Evolutionary conservation across 148 eudicot genomes (phyloP).

Genomic region (Spergularia marina): DNA sequence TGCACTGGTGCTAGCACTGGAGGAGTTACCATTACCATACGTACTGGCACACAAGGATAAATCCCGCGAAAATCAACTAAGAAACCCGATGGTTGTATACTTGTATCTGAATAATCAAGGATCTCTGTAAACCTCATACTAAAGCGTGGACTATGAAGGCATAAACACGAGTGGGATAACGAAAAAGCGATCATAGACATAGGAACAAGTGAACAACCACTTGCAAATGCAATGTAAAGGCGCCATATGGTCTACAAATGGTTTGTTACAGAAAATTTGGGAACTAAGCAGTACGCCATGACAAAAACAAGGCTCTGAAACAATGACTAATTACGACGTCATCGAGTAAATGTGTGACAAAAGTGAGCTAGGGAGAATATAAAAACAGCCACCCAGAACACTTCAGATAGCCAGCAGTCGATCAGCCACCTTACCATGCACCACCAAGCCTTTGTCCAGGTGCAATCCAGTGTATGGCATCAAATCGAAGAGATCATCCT

Average conservation of each 20-base stretch:
- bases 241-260: neutral
- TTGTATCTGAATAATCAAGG: no score
- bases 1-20: no score
- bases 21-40: no score
- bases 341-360: neutral
- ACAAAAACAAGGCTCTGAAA: slow-evolving; percentile 19
- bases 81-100: no score
- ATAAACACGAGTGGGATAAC: no score
- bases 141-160: no score
- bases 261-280: neutral
- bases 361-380: neutral
- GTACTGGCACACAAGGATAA: no score
- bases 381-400: neutral
- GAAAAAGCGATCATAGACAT: no score
- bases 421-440: neutral
- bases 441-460: neutral
- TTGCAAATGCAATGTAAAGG: neutral
- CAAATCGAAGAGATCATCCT: slow-evolving; percentile 1
- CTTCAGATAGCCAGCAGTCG: neutral
- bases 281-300: neutral
- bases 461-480: neutral
- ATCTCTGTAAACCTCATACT: no score
- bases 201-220: no score
- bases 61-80: no score
- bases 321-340: slow-evolving; percentile 8